Evolutionary conservation across 352 stramenopile species (phyloP).

Genomic region (Peronosclerospora sorghi): DNA sequence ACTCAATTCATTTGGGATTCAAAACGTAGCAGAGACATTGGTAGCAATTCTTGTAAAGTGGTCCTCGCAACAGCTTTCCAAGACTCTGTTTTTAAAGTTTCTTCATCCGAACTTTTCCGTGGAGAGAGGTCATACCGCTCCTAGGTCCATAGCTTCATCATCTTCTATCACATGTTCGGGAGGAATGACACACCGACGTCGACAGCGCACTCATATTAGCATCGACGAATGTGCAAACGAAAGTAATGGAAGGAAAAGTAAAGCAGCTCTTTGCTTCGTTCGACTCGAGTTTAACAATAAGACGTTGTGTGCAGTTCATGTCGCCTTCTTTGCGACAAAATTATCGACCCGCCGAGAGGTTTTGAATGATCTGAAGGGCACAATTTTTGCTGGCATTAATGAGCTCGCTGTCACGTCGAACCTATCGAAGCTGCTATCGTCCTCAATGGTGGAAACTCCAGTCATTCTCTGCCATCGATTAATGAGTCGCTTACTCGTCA

Average conservation of each 20-base stretch:
- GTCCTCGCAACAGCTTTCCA: conserved; percentile 65
- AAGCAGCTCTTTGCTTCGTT: conserved; percentile 69
- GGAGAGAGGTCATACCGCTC: conserved; percentile 15
- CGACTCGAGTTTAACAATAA: conserved; percentile 73
- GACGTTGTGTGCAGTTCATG: conserved; percentile 63
- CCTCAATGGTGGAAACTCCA: conserved; percentile 8
- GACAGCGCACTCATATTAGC: conserved; percentile 26
- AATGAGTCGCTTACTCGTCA: conserved; percentile 64
- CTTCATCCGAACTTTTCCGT: conserved; percentile 19
- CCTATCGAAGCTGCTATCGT: conserved; percentile 17
- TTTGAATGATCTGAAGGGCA: conserved; percentile 61
- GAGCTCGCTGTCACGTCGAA: conserved; percentile 23
- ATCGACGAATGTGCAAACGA: conserved; percentile 14
- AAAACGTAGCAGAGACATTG: conserved; percentile 44
- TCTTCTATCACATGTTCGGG: conserved; percentile 11
- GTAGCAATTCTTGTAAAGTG: conserved; percentile 53
- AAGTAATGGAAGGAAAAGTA: conserved; percentile 22
- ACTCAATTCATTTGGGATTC: conserved; percentile 32
- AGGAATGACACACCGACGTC: conserved; percentile 24
- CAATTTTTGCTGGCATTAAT: conserved; percentile 45
- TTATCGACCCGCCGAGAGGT: conserved; percentile 48
- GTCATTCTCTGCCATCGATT: conserved; percentile 64
- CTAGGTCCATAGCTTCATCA: conserved; percentile 13
- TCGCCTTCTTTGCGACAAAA: conserved; percentile 79
- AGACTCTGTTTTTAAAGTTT: conserved; percentile 78